A percentile compares a stretch with the other conserved stretches of the same genome.
These are phyloP conservation scores for Medicago arabica DNA, from an alignment of 306 rosid genomes.

Conservation along the genomic window DNA sequence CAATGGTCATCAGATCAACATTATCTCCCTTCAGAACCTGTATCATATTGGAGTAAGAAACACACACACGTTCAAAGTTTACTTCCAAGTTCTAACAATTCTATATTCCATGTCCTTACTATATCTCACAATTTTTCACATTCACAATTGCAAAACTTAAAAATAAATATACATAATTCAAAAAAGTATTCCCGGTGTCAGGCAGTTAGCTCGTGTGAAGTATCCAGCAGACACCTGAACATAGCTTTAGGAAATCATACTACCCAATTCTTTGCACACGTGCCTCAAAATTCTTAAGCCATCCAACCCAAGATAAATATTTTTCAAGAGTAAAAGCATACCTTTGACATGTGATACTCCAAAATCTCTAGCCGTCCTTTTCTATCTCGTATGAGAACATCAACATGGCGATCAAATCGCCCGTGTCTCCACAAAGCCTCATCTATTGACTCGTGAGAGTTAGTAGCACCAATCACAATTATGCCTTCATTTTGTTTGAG, in stretches of 20 bases:
- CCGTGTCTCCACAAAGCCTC: constrained; percentile 93
- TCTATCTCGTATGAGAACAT: constrained; percentile 85
- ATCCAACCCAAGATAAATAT: constrained; percentile 14
- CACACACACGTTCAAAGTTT: not conserved
- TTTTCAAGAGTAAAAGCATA: constrained; percentile 39
- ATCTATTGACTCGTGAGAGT: constrained; percentile 85
- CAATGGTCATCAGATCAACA: constrained; percentile 79
- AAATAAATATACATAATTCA: not conserved
- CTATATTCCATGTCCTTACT: not conserved
- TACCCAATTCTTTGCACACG: constrained; percentile 3
- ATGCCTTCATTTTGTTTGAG: constrained; percentile 94
- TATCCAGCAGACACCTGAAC: constrained; percentile 5
- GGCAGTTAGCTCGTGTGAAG: not conserved
- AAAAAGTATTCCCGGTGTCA: not conserved
- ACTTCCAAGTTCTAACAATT: constrained; percentile 8
- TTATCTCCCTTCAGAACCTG: constrained; percentile 85
- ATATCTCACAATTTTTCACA: no score
- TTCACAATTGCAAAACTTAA: not conserved
- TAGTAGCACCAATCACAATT: constrained; percentile 93
- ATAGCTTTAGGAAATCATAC: not conserved
- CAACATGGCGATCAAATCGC: constrained; percentile 86
- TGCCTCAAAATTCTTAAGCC: no score
- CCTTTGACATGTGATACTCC: constrained; percentile 92
- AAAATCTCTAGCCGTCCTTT: constrained; percentile 92
- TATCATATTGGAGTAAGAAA: constrained; percentile 23